phyloP scores from a whole-genome alignment of 2,329 filamentous ascomycete species.

The Coniochaeta hoffmannii region DNA sequence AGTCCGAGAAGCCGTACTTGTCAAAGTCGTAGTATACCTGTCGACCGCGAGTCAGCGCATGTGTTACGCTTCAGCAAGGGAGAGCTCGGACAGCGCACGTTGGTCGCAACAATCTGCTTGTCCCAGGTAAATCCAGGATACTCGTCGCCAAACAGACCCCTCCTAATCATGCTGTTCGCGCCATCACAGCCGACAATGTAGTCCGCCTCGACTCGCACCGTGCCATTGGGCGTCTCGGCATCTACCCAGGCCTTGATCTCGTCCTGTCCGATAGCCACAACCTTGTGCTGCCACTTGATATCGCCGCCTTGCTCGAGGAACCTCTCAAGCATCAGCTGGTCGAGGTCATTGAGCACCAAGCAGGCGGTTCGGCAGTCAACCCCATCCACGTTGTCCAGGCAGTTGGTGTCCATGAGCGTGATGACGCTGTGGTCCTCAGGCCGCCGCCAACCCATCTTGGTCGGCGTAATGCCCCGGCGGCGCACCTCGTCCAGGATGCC shows the following conservation, averaged over 20 bases:
- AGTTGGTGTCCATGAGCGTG: constrained; percentile 25
- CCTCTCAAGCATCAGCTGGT: constrained; percentile 33
- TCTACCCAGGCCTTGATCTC: constrained; percentile 35
- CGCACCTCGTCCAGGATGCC: constrained; percentile 44
- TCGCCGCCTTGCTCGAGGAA: constrained; percentile 23
- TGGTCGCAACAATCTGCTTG: constrained; percentile 54
- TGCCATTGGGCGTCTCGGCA: constrained; percentile 29
- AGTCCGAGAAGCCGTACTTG: constrained; percentile 45
- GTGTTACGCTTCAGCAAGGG: not conserved
- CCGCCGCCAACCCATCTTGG: constrained; percentile 31
- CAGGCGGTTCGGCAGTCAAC: constrained; percentile 32
- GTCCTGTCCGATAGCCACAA: constrained; percentile 39
- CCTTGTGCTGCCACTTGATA: constrained; percentile 38
- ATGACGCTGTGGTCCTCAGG: constrained; percentile 26
- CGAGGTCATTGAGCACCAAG: constrained; percentile 33
- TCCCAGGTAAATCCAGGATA: constrained; percentile 55
- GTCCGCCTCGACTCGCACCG: constrained; percentile 34
- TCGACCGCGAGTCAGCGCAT: constrained; percentile 4
- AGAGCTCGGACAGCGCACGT: constrained; percentile 33
- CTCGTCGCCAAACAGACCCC: constrained; percentile 42
- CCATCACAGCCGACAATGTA: constrained; percentile 52
- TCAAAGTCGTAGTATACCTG: constrained; percentile 56
- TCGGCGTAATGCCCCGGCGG: constrained; percentile 27
- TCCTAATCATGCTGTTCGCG: constrained; percentile 39
- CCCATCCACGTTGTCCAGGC: constrained; percentile 27